phyloP scores from a whole-genome alignment of 768 basidiomycete genomes.

The Gymnopilus dilepis region DNA sequence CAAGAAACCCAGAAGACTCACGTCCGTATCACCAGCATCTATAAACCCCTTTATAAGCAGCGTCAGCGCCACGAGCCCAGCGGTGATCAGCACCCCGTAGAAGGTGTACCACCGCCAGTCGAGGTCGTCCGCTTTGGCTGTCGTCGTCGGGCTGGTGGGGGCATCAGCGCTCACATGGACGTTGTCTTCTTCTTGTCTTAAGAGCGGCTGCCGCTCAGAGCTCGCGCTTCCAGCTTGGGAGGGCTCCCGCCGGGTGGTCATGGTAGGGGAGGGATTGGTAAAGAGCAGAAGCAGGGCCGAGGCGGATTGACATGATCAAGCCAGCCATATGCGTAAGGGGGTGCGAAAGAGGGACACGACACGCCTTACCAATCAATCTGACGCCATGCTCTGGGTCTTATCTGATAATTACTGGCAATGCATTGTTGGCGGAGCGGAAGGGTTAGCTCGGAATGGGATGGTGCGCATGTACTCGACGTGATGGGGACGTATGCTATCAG shows the following conservation, averaged over 20 bases:
- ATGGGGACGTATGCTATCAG: no score
- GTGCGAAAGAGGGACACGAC: constrained; percentile 8
- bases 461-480: no score
- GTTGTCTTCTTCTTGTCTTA: neutral
- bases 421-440: neutral
- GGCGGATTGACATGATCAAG: no score
- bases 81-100: constrained; percentile 40
- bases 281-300: neutral
- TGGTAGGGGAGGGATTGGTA: constrained; percentile 2
- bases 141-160: neutral
- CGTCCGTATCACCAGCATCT: constrained; percentile 69
- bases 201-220: constrained; percentile 4
- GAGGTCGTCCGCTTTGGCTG: constrained; percentile 22
- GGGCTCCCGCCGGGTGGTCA: constrained; percentile 1
- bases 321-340: neutral
- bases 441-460: no score
- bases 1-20: constrained; percentile 34
- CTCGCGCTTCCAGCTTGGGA: neutral
- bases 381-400: neutral
- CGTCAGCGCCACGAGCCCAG: constrained; percentile 44
- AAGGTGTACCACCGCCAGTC: constrained; percentile 32
- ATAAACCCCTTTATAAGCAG: constrained; percentile 74
- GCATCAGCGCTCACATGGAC: neutral
- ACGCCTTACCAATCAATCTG: constrained; percentile 8
- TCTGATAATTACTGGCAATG: constrained; percentile 6